Evolutionary conservation across 2,329 filamentous ascomycete genomes (phyloP).

Genomic region (Bertia moriformis): DNA sequence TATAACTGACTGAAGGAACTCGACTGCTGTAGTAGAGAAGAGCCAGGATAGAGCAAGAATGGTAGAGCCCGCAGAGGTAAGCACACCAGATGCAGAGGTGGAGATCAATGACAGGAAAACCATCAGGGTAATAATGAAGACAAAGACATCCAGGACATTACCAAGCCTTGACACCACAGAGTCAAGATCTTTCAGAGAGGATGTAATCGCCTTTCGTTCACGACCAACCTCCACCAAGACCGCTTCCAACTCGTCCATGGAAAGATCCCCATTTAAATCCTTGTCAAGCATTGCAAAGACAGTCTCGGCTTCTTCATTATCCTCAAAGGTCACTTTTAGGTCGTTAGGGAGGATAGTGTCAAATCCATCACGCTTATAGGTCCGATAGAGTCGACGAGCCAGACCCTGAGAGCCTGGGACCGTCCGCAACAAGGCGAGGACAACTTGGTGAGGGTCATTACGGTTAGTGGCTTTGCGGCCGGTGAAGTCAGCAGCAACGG

Average conservation of each 20-base stretch:
- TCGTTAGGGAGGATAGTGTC: constrained; percentile 70
- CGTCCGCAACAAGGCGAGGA: constrained; percentile 60
- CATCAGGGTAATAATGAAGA: constrained; percentile 64
- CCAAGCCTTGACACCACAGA: constrained; percentile 89
- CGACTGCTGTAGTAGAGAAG: constrained; percentile 80
- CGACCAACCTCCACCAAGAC: constrained; percentile 89
- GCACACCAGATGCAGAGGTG: constrained; percentile 69
- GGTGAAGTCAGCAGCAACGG: constrained; percentile 82
- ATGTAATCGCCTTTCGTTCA: constrained; percentile 88
- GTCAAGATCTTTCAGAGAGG: constrained; percentile 85
- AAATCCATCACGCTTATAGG: constrained; percentile 49
- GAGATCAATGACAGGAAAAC: constrained; percentile 85
- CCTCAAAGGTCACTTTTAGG: constrained; percentile 62
- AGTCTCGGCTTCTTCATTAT: constrained; percentile 69
- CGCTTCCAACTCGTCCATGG: constrained; percentile 82
- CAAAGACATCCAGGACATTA: constrained; percentile 76
- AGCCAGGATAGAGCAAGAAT: constrained; percentile 87
- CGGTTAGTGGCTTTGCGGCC: constrained; percentile 54
- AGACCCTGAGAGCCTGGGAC: constrained; percentile 67
- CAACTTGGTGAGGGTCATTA: constrained; percentile 71
- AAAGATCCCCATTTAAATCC: constrained; percentile 91
- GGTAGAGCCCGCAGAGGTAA: constrained; percentile 78
- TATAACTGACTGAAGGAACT: constrained; percentile 84
- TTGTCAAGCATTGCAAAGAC: constrained; percentile 91
- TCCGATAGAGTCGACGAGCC: constrained; percentile 76